Evolutionary conservation across 805 yeast genomes (phyloP), one percentile per base, ranked within the genome.

Genomic region (Saturnispora saitoi): DNA sequence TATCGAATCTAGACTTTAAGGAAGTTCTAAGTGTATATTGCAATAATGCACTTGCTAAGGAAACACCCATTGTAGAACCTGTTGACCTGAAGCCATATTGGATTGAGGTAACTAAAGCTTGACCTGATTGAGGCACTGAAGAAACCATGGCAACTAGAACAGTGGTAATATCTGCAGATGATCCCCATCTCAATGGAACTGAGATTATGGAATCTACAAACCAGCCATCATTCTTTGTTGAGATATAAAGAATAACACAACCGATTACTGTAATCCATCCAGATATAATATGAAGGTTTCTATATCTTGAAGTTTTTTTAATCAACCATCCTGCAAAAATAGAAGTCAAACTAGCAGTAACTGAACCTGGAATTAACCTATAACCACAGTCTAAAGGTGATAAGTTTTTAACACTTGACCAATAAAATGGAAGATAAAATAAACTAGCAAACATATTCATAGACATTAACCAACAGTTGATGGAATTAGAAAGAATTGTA

Each of bases 81-180:
- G 79, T 73, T 6, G 80, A 68, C 55, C 80, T 65, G 56, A 76
- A 76, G 4, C 79, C 89, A 62, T 90, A 89, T 59, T 87, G 95
- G 50, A 90, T 85, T 0, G 95, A 86, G 0, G 96, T 89, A 2
- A 91, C 83, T 19, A 88, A 75, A 1, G 96, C 95, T 64, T 87
- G 95, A 58, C 72, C 76, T 46, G 76, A 72, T 20, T 70, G 64
- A 9, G 84, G 81, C 2, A 83, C 93, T 1, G 93, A 77, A 0
- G 93, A 81, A 47, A 87, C 83, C 64, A 87, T 71, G 0, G 95
- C 84, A 32, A 86, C 65, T 43, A 87, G 67, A 0, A 90, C 80
- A 2, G 85, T 77, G 0, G 95, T 86, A 52, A 86, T 70, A 62
- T 80, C 71, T 3, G 77, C 67, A 1, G 95, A 78, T 55, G 82